These are phyloP conservation scores for Breynia disticha DNA, from an alignment of 441 rosid genomes.

Conservation along the genomic window DNA sequence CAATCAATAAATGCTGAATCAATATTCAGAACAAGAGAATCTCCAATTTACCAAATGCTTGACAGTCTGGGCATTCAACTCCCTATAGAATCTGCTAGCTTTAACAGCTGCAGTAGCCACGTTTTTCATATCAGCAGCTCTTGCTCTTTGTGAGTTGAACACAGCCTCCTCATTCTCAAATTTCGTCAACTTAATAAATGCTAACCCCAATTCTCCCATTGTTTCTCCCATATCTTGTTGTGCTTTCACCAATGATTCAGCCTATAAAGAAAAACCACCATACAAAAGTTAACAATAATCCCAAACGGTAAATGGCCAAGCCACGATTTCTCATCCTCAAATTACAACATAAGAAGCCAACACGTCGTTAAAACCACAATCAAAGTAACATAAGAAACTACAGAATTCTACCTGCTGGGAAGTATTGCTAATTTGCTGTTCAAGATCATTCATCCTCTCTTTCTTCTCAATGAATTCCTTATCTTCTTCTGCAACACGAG, in stretches of 20 bases:
- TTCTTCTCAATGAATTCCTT: constrained; percentile 75
- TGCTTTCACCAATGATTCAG: constrained; percentile 71
- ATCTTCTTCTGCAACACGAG: constrained; percentile 72
- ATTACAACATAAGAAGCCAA: constrained; percentile 1
- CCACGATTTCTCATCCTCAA: background rate
- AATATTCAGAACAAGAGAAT: constrained; percentile 1
- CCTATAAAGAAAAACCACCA: constrained; percentile 32
- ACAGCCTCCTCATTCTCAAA: constrained; percentile 81
- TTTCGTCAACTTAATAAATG: constrained; percentile 72
- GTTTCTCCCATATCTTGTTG: constrained; percentile 95
- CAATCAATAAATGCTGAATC: constrained; percentile 4
- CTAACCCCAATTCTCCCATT: constrained; percentile 72
- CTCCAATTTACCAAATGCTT: constrained; percentile 70
- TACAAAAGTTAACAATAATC: no score
- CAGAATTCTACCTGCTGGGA: constrained; percentile 59
- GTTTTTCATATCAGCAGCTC: constrained; percentile 76
- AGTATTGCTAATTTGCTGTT: constrained; percentile 70
- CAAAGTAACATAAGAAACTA: background rate
- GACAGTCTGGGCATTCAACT: constrained; percentile 67
- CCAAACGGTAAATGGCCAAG: no score
- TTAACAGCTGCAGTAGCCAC: constrained; percentile 84
- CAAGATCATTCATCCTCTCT: constrained; percentile 65
- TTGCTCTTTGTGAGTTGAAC: constrained; percentile 51
- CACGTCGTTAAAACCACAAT: no score
- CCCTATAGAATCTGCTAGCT: constrained; percentile 83